Base-by-base conservation (phyloP, 164 flowering plant species). In the Echeveria elegans region DNA sequence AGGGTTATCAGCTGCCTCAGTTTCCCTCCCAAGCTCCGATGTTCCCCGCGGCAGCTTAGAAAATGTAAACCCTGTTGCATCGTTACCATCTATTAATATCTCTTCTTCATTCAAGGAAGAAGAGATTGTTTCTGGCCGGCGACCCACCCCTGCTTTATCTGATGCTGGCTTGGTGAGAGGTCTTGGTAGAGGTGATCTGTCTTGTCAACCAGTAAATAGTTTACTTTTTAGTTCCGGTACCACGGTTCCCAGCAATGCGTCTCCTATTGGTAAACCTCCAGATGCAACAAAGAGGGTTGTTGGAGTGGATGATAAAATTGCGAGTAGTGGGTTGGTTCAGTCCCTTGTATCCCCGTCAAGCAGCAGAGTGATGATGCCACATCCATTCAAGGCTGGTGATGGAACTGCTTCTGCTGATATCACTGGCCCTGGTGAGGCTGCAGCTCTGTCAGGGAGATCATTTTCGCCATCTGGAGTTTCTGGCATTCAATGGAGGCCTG, bases 401-500 rank as follows among this genome's bases (percentile, higher is more conserved):
- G 92, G 82, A 69, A 70, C 82, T 59, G 79, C 63, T 64, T 69
- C 86, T 4, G 67, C 77, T 77, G 96, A 90, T 67, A 71, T 86
- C 68, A 76, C 71, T 69, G 82, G 66, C 76, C 71, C 74, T 65
- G 76, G 77, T 72, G 97, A 91, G 32, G 66, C 79, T 73, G 74
- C 87, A 65, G 74, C 73, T 65, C 63, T 83, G 40, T 77, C 82
- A 64, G 82, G 89, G 52, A 82, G 87, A 79, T 88, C 79, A 65
- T 88, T 90, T 67, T 77, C 88, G 31, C 84, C 97, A 67, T 73
- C 91, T 72, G 72, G 78, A 28, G 90, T 79, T 77, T 69, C 93
- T 72, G 84, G 91, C 48, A 80, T 82, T 68, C 97, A 89, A 62
- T 94, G 99, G 99, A 87, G 97, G 70, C 93, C 97, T 80, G 96